Evolutionary conservation across 2,329 filamentous ascomycete species (phyloP), one percentile per base, ranked within the genome.

Genomic region (Incumbomyces lentus): DNA sequence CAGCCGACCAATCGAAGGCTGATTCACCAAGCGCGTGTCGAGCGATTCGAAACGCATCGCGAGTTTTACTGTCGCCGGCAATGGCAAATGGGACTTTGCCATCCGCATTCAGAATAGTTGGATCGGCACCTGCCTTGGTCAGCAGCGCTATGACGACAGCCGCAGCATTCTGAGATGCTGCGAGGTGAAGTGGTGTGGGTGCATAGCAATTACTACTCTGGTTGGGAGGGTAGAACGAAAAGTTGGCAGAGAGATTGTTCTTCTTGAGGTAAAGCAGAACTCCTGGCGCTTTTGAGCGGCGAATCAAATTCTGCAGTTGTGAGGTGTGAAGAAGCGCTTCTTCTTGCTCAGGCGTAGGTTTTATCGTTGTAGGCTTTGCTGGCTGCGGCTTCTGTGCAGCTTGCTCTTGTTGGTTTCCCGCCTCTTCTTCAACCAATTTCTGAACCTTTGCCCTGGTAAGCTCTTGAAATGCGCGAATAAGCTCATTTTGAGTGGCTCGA

Each of bases 401-500:
- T 36, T 49, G 49, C 11, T 33, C 22, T 37, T 22, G 32, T n/a
- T n/a, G 12, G 14, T 52, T 52, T 47, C 72, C 71, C 10, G 64
- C 53, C 1, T 62, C 41, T 29, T 64, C 55, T 19, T 68, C 49
- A 18, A 52, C 47, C 33, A 96, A 76, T 51, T 85, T 82, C 40
- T 79, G 80, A 39, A 95, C 75, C 64, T 98, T 95, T 13, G 95
- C 75, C 13, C 92, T 75, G 0, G 92, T 98, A 29, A 98, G 74
- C 67, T 98, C 92, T 52, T 94, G 84, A 58, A 95, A 98, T 1
- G 84, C 84, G 33, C 90, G 79, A 84, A 96, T 92, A 0, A 98
- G 79, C 64, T 98, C 92, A 40, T 84, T 86, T 60, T 96, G 89
- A 0, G 92, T 98, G 1, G 92, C 87, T 48, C 92, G 75, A 11